phyloP scores from a whole-genome alignment of 2,329 filamentous ascomycete genomes.

The Pezicula rhizophila region DNA sequence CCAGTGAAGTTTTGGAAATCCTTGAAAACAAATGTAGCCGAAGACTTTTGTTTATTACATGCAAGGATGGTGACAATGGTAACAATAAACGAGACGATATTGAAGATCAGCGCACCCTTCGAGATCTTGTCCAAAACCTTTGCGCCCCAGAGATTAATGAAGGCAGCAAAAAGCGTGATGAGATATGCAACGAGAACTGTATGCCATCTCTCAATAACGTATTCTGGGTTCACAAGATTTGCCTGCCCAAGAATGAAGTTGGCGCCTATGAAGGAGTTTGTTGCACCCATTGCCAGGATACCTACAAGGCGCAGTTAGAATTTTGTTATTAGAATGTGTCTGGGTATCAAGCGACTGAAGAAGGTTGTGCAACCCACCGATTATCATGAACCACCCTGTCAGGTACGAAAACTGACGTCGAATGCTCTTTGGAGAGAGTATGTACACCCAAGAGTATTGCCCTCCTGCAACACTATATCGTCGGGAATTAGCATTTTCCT shows the following conservation, averaged over 20 bases:
- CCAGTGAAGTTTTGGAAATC: conserved; percentile 50
- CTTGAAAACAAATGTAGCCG: conserved; percentile 46
- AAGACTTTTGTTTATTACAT: conserved; percentile 46
- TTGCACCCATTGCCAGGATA: conserved; percentile 44
- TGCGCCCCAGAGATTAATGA: conserved; percentile 43
- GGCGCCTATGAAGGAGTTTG: conserved; percentile 46
- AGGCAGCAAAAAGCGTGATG: conserved; percentile 37
- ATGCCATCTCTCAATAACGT: conserved; percentile 49
- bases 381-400: conserved; percentile 44
- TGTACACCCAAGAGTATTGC: conserved; percentile 52
- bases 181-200: conserved; percentile 46
- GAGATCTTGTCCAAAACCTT: conserved; percentile 45
- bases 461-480: conserved; percentile 39
- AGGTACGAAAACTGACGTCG: conserved; percentile 37
- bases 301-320: conserved; percentile 7
- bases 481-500: no score
- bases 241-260: conserved; percentile 51
- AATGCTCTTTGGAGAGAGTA: conserved; percentile 43
- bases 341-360: background rate
- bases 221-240: conserved; percentile 44
- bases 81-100: conserved; percentile 45
- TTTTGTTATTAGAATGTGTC: background rate
- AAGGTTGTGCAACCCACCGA: conserved; percentile 25
- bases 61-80: conserved; percentile 46
- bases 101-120: conserved; percentile 44